phyloP scores from a whole-genome alignment of 768 basidiomycete genomes.

The Kwoniella botswanensis region DNA sequence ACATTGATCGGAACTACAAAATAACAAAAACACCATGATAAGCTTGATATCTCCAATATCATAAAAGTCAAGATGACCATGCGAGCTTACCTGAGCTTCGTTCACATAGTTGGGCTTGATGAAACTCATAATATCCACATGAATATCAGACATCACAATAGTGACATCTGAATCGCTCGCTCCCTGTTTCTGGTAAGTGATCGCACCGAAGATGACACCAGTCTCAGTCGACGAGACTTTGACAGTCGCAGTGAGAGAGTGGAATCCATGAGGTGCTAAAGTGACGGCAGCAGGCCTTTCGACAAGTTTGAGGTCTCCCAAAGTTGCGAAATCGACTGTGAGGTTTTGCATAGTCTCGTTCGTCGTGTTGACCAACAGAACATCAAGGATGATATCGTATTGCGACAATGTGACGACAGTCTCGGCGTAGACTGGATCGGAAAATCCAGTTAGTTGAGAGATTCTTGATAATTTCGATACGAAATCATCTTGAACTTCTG shows the following conservation, averaged over 20 bases:
- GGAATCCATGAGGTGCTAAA: conserved; percentile 94
- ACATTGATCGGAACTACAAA: conserved; percentile 74
- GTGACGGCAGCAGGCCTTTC: conserved; percentile 94
- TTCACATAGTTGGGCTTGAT: conserved; percentile 96
- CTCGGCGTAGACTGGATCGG: conserved; percentile 97
- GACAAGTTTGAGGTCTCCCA: conserved; percentile 95
- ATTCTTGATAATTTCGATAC: conserved; percentile 92
- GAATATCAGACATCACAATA: conserved; percentile 91
- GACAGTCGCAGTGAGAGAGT: conserved; percentile 97
- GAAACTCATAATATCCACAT: conserved; percentile 96
- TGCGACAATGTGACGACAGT: conserved; percentile 97
- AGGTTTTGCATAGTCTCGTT: conserved; percentile 92
- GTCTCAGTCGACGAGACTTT: conserved; percentile 98
- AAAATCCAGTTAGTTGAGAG: conserved; percentile 95
- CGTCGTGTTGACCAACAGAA: conserved; percentile 95
- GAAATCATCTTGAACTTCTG: conserved; percentile 86
- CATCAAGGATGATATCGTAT: conserved; percentile 94
- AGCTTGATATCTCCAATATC: too few species aligned
- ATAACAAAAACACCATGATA: background rate
- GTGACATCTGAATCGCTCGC: conserved; percentile 71
- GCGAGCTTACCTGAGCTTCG: conserved; percentile 75
- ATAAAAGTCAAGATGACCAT: background rate
- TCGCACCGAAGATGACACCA: conserved; percentile 96
- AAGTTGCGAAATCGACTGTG: conserved; percentile 93
- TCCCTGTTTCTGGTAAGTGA: conserved; percentile 90